Base-by-base conservation (phyloP, 495 filamentous ascomycete species). In the Clohesyomyces aquaticus region DNA sequence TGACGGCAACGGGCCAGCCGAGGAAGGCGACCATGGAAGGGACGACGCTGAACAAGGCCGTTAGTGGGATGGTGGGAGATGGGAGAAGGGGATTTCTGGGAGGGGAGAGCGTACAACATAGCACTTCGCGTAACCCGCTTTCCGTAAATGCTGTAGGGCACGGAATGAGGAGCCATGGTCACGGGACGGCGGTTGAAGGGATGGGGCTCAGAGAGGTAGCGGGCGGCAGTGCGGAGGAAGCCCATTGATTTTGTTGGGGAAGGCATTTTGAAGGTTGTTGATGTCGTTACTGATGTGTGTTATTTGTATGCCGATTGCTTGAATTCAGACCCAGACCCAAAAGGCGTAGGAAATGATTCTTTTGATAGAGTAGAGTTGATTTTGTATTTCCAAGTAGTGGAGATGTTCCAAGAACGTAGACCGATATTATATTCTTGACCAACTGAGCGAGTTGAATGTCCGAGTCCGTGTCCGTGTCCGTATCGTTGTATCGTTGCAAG, bases 161-260 rank as follows among this genome's bases (percentile, higher is more conserved):
- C 47, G 4, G 55, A 54, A 28, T 59, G 62, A 29, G 62, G 19
- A 16, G 14, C 9, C 22, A 46, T 35, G 14, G 57, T 56, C 1
- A 42, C 48, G 16, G 63, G 42, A 35, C 43, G 12, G 25, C 63
- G 56, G 16, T 32, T 49, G 35, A 55, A 60, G 25, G 63, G 63
- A 32, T 67, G 63, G 16, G 63, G 56, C 27, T 67, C 63, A 14
- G 56, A 47, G 42, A 67, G 53, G 56, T 67, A 67, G 48, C 49
- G 48, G 47, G 57, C 26, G 10, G 63, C 63, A 41, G 35, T 42
- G 50, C 63, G 63, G 32, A 67, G 29, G 38, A 67, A 49, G 49
- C 45, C 8, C 21, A 48, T 48, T 25, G 29, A 22, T 19, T 59
- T 38, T 21, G 63, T 61, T 55, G 49, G 28, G 21, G 63, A 61